phyloP scores from a whole-genome alignment of 257 asterid genomes.

The Solanum phureja region DNA sequence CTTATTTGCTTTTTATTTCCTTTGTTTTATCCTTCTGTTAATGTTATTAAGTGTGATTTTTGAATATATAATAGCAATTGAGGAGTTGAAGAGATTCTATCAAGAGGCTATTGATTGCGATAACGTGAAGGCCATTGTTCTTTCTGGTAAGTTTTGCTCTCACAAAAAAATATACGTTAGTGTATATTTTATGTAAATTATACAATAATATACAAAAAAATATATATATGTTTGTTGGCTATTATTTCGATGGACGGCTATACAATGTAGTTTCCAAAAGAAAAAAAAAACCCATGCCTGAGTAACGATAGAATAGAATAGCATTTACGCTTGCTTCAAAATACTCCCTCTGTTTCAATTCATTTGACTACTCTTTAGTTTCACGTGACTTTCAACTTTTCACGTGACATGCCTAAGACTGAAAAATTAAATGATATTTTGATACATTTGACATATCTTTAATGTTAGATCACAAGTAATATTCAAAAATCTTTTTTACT shows the following conservation, averaged over 20 bases:
- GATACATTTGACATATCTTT: too few species aligned
- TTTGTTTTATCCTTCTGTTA: too few species aligned
- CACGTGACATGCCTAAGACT: too few species aligned
- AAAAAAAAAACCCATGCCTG: background rate
- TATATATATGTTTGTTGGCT: too few species aligned
- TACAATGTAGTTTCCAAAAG: background rate
- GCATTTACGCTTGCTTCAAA: background rate
- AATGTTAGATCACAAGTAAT: too few species aligned
- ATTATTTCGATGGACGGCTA: background rate
- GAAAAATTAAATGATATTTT: too few species aligned
- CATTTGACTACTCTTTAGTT: too few species aligned
- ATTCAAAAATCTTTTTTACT: too few species aligned
- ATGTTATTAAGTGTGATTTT: background rate
- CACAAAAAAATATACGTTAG: background rate
- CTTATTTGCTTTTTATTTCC: too few species aligned
- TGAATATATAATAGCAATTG: slow-evolving; percentile 19
- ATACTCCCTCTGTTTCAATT: background rate
- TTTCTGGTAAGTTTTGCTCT: slow-evolving; percentile 28
- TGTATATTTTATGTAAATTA: too few species aligned
- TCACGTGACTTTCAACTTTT: too few species aligned
- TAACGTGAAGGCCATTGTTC: slow-evolving; percentile 47
- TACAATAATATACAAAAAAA: too few species aligned
- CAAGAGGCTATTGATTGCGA: slow-evolving; percentile 29
- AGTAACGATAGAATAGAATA: background rate
- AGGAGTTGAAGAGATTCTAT: slow-evolving; percentile 29